Evolutionary conservation across 2,329 filamentous ascomycete genomes (phyloP), one percentile per base, ranked within the genome.

Genomic region (Penicillium glabrum): DNA sequence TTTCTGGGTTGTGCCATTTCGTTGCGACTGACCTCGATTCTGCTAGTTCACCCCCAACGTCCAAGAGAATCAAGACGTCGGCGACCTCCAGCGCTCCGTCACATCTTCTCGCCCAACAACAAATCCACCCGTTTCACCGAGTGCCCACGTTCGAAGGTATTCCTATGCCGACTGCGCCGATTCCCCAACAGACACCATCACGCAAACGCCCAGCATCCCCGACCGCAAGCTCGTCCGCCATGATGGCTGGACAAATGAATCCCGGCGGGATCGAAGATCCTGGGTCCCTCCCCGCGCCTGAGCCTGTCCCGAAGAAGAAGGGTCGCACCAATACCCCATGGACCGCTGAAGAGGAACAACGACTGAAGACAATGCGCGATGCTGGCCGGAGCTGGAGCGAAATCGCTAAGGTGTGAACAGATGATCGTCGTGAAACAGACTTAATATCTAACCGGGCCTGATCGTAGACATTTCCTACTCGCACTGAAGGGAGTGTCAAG

Each of bases 241-340:
- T 76, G 67, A 75, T 77, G 68, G 62, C 69, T 44, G 61, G 74
- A 23, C 65, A 70, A 41, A 62, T 72, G 47, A 59, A 67, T 54
- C 66, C 67, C 16, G 62, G 65, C 35, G 64, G 64, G 50, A 69
- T 69, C n/a, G 67, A 75, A 58, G 59, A 71, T 46, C 62, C 69
- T 6, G 60, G 59, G 26, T 51, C 65, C 31, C 58, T 65, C 39
- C 56, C 62, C 11, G 57, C 64, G n/a, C 54, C 67, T 19, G 73
- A 74, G 58, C 55, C 68, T 9, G 63, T 70, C 3, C 71, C 73
- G 14, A 76, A 77, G 47, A 99, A 98, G 80, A 97, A 97, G 80
- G 95, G 91, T 68, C 84, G 95, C 59, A 98, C 95, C n/a, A 99
- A 99, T 72, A 99, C 95, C 3, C 95, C 95, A 0, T 99, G 95